phyloP scores from a whole-genome alignment of 2,329 filamentous ascomycete species.

The Pseudogymnoascus sp. region DNA sequence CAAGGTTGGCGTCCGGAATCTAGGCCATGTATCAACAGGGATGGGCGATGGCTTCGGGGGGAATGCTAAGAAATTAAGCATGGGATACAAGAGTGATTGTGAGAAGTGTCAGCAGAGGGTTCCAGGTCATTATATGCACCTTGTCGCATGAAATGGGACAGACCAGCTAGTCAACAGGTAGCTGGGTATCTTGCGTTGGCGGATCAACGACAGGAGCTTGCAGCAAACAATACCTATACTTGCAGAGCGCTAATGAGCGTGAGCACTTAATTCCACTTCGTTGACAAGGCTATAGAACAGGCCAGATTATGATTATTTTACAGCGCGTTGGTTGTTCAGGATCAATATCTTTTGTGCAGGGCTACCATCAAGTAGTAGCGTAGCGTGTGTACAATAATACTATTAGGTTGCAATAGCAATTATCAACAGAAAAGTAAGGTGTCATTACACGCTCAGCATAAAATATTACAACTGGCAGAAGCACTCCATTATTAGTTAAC shows the following conservation, averaged over 20 bases:
- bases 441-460: background rate
- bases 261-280: background rate
- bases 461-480: background rate
- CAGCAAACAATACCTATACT: background rate
- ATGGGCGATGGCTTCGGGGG: constrained; percentile 26
- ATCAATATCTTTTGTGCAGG: background rate
- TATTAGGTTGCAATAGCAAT: background rate
- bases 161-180: background rate
- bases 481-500: background rate
- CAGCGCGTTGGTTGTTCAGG: background rate
- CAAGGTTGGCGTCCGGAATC: constrained; percentile 26
- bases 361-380: background rate
- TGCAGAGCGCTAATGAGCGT: background rate
- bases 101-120: constrained; percentile 69
- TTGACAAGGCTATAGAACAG: background rate
- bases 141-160: background rate
- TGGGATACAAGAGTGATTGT: constrained; percentile 70
- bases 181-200: background rate
- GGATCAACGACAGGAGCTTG: background rate
- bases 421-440: background rate
- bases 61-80: constrained; percentile 65
- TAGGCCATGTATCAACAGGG: constrained; percentile 22
- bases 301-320: background rate
- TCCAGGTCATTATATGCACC: constrained; percentile 52
- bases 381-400: background rate